phyloP scores from a whole-genome alignment of 768 basidiomycete genomes.

The Naganishia friedmannii region DNA sequence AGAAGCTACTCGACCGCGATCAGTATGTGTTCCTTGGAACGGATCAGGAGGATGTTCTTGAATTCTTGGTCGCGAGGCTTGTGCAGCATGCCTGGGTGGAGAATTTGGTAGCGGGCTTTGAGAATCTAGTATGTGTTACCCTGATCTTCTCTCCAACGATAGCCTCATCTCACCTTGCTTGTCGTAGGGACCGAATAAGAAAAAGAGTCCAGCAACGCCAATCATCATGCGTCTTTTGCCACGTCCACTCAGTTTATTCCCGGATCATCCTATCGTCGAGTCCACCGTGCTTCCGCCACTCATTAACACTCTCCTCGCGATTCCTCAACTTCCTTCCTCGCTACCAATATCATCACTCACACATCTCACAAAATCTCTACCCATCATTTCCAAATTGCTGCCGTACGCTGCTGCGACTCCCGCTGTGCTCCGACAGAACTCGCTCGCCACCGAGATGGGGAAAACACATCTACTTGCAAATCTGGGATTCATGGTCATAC shows the following conservation, averaged over 20 bases:
- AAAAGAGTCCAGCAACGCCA: conserved; percentile 22
- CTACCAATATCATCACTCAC: conserved; percentile 62
- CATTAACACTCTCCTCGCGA: conserved; percentile 62
- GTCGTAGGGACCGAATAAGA: not conserved
- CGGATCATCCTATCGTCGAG: conserved; percentile 1
- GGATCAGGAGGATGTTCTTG: not conserved
- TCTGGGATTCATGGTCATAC: conserved; percentile 47
- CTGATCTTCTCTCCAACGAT: not conserved
- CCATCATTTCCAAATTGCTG: conserved; percentile 54
- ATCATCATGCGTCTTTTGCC: conserved; percentile 26
- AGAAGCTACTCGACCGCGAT: conserved; percentile 29
- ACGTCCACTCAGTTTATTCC: conserved; percentile 1
- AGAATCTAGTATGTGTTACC: conserved; percentile 32
- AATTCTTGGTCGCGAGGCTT: not conserved
- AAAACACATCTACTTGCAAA: conserved; percentile 68
- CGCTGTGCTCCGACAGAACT: conserved; percentile 32
- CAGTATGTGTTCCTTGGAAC: not conserved
- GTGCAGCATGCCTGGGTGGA: conserved; percentile 38
- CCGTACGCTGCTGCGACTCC: conserved; percentile 37
- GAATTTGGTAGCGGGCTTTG: conserved; percentile 32
- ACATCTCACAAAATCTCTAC: conserved; percentile 64
- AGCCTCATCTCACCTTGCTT: not conserved
- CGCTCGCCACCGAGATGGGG: conserved; percentile 37
- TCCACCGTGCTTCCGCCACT: conserved; percentile 53
- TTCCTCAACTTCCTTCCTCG: conserved; percentile 73